A percentile compares a stretch with the other conserved stretches of the same genome.
phyloP scores from a whole-genome alignment of 257 asterid species.

The Capsicum pubescens region DNA sequence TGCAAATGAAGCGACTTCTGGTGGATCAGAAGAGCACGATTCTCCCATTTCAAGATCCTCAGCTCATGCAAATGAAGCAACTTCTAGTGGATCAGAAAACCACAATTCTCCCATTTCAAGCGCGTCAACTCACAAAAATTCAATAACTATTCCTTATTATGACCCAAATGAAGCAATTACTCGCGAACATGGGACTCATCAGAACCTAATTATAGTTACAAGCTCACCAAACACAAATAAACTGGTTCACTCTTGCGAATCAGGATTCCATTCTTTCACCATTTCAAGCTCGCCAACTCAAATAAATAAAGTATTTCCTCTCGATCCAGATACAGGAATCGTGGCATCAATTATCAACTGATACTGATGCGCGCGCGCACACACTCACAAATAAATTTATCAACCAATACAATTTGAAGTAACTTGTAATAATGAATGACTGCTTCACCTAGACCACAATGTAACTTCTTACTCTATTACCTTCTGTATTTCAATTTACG shows the following conservation, averaged over 20 bases:
- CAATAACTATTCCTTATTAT: not conserved
- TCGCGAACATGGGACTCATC: not conserved
- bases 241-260: not conserved
- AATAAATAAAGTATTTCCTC: not conserved
- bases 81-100: too few relatives aligned
- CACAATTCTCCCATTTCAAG: too few relatives aligned
- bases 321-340: not conserved
- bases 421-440: not conserved
- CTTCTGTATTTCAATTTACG: not conserved
- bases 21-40: too few relatives aligned
- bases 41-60: too few relatives aligned
- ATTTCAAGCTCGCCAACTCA: too few relatives aligned
- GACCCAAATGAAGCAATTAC: not conserved
- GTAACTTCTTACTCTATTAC: not conserved
- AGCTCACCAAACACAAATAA: not conserved
- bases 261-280: too few relatives aligned
- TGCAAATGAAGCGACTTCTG: too few relatives aligned
- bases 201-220: not conserved
- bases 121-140: too few relatives aligned
- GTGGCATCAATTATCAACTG: not conserved
- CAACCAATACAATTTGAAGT: not conserved
- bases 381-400: not conserved
- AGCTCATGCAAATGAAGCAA: too few relatives aligned
- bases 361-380: not conserved
- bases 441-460: not conserved